Conservation (phyloP, 1,139 yeast genomes). For the Pichia sp. region DNA sequence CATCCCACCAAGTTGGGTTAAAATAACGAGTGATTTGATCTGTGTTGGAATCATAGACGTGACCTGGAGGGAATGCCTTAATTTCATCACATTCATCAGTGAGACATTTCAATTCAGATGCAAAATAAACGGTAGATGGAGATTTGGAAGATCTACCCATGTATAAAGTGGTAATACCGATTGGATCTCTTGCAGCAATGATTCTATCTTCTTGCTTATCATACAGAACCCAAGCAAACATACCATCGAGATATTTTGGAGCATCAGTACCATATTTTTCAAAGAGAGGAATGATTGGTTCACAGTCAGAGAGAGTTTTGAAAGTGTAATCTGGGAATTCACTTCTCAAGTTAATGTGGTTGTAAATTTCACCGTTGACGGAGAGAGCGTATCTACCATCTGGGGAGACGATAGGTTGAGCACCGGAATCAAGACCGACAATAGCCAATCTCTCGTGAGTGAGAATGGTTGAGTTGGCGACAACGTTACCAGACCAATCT, state of each 20-base stretch:
- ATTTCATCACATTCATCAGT: conserved; percentile 92
- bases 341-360: conserved; percentile 84
- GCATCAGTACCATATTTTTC: conserved; percentile 83
- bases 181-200: conserved; percentile 96
- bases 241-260: conserved; percentile 91
- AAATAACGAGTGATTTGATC: conserved; percentile 82
- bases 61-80: conserved; percentile 97
- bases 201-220: conserved; percentile 81
- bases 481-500: conserved; percentile 93
- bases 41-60: conserved; percentile 86
- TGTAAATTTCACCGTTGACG: conserved; percentile 97
- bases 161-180: conserved; percentile 93
- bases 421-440: conserved; percentile 93
- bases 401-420: conserved; percentile 86
- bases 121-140: conserved; percentile 79
- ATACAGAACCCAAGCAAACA: conserved; percentile 93
- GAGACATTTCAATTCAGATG: conserved; percentile 90
- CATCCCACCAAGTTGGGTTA: conserved; percentile 94
- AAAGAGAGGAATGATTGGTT: conserved; percentile 90
- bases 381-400: conserved; percentile 71
- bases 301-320: conserved; percentile 93
- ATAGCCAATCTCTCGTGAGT: conserved; percentile 96
- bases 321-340: conserved; percentile 64
- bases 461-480: conserved; percentile 70
- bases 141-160: conserved; percentile 74